Conservation (phyloP, 345 rosid genomes). For the Camelina neglecta region DNA sequence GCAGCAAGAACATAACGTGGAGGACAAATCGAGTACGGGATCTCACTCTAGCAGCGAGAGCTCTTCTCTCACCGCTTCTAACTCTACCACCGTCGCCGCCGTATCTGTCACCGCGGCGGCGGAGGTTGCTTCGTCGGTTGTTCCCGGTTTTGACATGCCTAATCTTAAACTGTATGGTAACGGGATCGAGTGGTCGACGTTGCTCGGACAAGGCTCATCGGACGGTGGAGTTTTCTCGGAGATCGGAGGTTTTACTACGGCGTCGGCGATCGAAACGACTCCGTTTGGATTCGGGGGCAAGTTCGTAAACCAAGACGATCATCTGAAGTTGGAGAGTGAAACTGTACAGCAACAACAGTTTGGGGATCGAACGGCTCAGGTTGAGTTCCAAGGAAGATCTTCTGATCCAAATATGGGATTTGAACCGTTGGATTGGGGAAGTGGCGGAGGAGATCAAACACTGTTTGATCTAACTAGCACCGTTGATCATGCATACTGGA, state of each 20-base stretch:
- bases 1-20: constrained; percentile 22
- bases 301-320: constrained; percentile 36
- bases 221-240: constrained; percentile 74
- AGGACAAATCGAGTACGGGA: constrained; percentile 43
- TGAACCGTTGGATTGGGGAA: constrained; percentile 86
- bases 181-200: constrained; percentile 55
- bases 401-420: constrained; percentile 54
- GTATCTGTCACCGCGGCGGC: constrained; percentile 28
- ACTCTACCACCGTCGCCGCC: constrained; percentile 44
- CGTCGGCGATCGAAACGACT: constrained; percentile 50
- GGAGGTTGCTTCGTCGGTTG: constrained; percentile 53
- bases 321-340: constrained; percentile 47
- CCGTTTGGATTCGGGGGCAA: constrained; percentile 56
- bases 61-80: constrained; percentile 75
- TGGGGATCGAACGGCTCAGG: constrained; percentile 58
- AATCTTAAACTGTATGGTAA: constrained; percentile 43
- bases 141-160: constrained; percentile 44
- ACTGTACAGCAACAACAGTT: constrained; percentile 46
- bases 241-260: constrained; percentile 60
- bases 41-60: constrained; percentile 69
- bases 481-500: constrained; percentile 87
- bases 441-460: constrained; percentile 59
- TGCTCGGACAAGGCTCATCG: constrained; percentile 56
- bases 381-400: constrained; percentile 25
- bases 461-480: constrained; percentile 68